Evolutionary conservation across 495 filamentous ascomycete genomes (phyloP).

Genomic region (Tuber melanosporum): DNA sequence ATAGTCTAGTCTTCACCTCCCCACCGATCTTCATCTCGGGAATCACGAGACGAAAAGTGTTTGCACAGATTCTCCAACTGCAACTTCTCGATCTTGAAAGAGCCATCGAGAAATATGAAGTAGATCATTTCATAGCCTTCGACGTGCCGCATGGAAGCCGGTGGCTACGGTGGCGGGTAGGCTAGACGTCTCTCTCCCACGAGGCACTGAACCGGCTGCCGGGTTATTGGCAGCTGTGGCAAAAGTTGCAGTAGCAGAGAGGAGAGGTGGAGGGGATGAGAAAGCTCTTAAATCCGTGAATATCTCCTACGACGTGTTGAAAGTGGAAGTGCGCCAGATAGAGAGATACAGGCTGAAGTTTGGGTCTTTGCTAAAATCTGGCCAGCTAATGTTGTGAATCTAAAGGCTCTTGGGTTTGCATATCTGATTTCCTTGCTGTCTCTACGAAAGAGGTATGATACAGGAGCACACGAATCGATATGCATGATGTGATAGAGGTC

Average conservation of each 20-base stretch:
- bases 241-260: not conserved
- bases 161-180: constrained; percentile 53
- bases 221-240: constrained; percentile 15
- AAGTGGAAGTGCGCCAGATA: not conserved
- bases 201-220: no score
- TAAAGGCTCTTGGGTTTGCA: no score
- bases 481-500: no score
- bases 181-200: constrained; percentile 50
- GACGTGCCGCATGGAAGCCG: constrained; percentile 56
- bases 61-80: constrained; percentile 55
- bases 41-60: constrained; percentile 52
- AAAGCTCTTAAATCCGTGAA: constrained; percentile 14
- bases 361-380: no score
- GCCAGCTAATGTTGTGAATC: no score
- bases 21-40: constrained; percentile 62
- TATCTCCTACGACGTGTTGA: not conserved
- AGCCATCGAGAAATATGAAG: constrained; percentile 59
- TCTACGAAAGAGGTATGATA: no score
- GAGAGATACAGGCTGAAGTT: no score
- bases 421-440: no score
- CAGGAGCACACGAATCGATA: no score
- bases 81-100: constrained; percentile 51
- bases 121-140: constrained; percentile 63
- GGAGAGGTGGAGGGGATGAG: constrained; percentile 6
- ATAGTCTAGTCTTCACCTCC: constrained; percentile 59